These are phyloP conservation scores for Nectriaceae sp. DNA, from an alignment of 2,329 filamentous ascomycete genomes.

Conservation along the genomic window DNA sequence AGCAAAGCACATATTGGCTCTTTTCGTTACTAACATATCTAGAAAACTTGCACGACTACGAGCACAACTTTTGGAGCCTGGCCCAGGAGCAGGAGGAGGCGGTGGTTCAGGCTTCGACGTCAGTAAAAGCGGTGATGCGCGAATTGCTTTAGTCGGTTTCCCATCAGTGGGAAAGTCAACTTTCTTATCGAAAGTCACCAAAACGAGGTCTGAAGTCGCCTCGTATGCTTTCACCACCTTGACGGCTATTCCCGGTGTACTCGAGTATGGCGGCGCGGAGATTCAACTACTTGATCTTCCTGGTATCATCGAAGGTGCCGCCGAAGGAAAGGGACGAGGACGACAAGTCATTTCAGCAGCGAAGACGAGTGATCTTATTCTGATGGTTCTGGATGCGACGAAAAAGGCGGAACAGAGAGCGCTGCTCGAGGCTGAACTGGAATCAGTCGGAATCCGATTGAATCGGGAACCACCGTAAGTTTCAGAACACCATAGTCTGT, in stretches of 20 bases:
- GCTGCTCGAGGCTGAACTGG: constrained; percentile 86
- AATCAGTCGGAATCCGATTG: constrained; percentile 90
- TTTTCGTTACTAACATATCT: constrained; percentile 7
- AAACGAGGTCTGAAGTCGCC: constrained; percentile 94
- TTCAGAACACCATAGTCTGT: neutral
- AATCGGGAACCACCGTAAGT: constrained; percentile 87
- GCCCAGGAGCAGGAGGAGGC: constrained; percentile 73
- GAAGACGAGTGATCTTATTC: constrained; percentile 95
- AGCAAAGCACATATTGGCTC: neutral
- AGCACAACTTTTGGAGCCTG: constrained; percentile 91
- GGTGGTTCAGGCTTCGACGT: constrained; percentile 89
- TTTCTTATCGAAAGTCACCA: constrained; percentile 97
- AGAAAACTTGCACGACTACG: constrained; percentile 95
- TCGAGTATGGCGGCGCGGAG: constrained; percentile 96
- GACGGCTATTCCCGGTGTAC: constrained; percentile 93
- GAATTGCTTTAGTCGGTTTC: constrained; percentile 97
- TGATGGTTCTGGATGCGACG: constrained; percentile 96
- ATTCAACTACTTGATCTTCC: constrained; percentile 97
- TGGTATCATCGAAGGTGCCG: constrained; percentile 95
- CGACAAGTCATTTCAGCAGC: constrained; percentile 96
- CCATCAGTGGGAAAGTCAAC: constrained; percentile 98
- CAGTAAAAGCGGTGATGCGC: constrained; percentile 92
- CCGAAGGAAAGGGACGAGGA: constrained; percentile 93
- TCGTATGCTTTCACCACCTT: constrained; percentile 97
- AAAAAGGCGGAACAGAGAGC: constrained; percentile 93